Evolutionary conservation across 306 rosid species (phyloP).

Genomic region (Rosa multiflora): DNA sequence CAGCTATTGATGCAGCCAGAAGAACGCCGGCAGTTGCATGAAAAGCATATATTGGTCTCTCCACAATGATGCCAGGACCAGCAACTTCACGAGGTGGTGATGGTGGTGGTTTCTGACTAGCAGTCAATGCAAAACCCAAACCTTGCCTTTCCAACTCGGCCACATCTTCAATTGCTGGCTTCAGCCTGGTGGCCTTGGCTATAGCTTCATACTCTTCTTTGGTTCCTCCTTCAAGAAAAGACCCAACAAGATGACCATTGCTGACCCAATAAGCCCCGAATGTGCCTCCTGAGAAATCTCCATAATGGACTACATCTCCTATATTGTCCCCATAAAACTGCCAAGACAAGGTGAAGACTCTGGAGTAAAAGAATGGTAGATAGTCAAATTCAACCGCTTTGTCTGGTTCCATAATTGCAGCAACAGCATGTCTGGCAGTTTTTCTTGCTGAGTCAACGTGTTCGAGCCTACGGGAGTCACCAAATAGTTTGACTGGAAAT

Average conservation of each 20-base stretch:
- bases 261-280: conserved; percentile 92
- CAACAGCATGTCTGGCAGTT: conserved; percentile 75
- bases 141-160: conserved; percentile 81
- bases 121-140: conserved; percentile 60
- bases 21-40: conserved; percentile 87
- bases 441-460: conserved; percentile 93
- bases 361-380: conserved; percentile 92
- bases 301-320: conserved; percentile 84
- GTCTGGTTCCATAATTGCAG: conserved; percentile 70
- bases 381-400: conserved; percentile 75
- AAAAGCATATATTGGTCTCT: conserved; percentile 67
- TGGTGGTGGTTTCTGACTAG: conserved; percentile 45
- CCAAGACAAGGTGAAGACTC: conserved; percentile 93
- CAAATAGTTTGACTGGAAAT: conserved; percentile 89
- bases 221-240: conserved; percentile 80
- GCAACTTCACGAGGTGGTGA: conserved; percentile 29
- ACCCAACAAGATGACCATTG: conserved; percentile 78
- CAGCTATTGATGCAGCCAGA: conserved; percentile 83
- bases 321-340: conserved; percentile 85
- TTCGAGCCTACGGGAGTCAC: conserved; percentile 88
- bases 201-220: conserved; percentile 70
- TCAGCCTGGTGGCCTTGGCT: conserved; percentile 68
- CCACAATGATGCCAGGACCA: conserved; percentile 47
- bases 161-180: conserved; percentile 72
- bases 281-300: conserved; percentile 72